Base-by-base conservation (phyloP, 257 asterid species). In the Leptodermis oblonga region DNA sequence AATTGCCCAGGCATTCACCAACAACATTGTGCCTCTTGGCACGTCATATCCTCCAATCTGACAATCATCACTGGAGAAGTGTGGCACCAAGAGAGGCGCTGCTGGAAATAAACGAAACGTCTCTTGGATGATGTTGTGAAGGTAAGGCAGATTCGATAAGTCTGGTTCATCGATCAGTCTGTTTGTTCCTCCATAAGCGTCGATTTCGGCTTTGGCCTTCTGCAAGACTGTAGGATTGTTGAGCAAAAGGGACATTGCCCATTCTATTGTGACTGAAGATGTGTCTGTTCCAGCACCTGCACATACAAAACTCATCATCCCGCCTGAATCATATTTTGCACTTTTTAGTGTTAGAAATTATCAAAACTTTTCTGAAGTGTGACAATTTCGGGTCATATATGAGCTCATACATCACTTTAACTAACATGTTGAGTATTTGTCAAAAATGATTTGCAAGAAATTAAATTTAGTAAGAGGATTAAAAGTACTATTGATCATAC, bases 401-500 rank as follows among this genome's bases (percentile, higher is more conserved):
- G n/a, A n/a, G n/a, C n/a, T n/a, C n/a, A n/a, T n/a, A n/a, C n/a
- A n/a, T n/a, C n/a, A n/a, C n/a, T n/a, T n/a, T n/a, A n/a, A n/a
- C n/a, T n/a, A n/a, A n/a, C n/a, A n/a, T n/a, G n/a, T n/a, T n/a
- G n/a, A n/a, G n/a, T n/a, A n/a, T n/a, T n/a, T n/a, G n/a, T n/a
- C n/a, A n/a, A n/a, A n/a, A n/a, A n/a, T n/a, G n/a, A n/a, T n/a
- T n/a, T n/a, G n/a, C n/a, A n/a, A n/a, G n/a, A n/a, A n/a, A n/a
- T n/a, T n/a, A n/a, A n/a, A n/a, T n/a, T n/a, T n/a, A n/a, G n/a
- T n/a, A n/a, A n/a, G n/a, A n/a, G n/a, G n/a, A n/a, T n/a, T n/a
- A n/a, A n/a, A n/a, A n/a, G n/a, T n/a, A n/a, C n/a, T 48, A 26
- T 23, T 58, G 22, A 58, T 28, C 68, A 31, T 62, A 62, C 68